Conservation (phyloP, 1,284 basidiomycete genomes). For the Fomes fomentarius region DNA sequence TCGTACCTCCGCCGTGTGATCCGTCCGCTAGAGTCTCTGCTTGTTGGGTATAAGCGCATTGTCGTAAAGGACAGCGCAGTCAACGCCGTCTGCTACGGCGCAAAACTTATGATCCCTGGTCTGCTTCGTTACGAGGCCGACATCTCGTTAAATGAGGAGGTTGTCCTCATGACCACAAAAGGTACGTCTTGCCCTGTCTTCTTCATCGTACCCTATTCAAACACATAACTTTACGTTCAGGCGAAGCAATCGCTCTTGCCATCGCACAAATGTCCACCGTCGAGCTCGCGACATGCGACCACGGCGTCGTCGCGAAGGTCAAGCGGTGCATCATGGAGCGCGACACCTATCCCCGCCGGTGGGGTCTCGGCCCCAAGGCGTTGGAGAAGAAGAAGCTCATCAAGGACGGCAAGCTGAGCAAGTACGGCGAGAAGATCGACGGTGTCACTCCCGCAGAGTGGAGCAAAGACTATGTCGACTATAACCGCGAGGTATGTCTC, state of each 20-base stretch:
- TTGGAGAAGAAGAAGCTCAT: slow-evolving; percentile 98
- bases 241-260: slow-evolving; percentile 97
- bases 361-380: slow-evolving; percentile 97
- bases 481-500: slow-evolving; percentile 60
- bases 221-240: slow-evolving; percentile 35
- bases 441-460: slow-evolving; percentile 86
- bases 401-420: slow-evolving; percentile 95
- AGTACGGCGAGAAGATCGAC: slow-evolving; percentile 92
- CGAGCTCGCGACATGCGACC: slow-evolving; percentile 97
- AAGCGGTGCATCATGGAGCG: slow-evolving; percentile 99
- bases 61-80: slow-evolving; percentile 99
- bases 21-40: slow-evolving; percentile 91
- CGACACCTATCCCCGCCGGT: slow-evolving; percentile 96
- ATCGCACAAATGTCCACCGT: slow-evolving; percentile 99
- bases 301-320: slow-evolving; percentile 98
- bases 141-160: slow-evolving; percentile 95
- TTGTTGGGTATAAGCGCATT: slow-evolving; percentile 97
- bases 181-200: slow-evolving; percentile 44
- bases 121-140: slow-evolving; percentile 96
- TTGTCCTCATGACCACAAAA: slow-evolving; percentile 99
- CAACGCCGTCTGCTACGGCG: slow-evolving; percentile 99
- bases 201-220: background rate
- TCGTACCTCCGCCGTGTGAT: slow-evolving; percentile 96
- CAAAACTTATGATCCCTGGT: slow-evolving; percentile 99
- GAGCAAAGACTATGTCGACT: slow-evolving; percentile 94